A percentile compares a stretch with the other conserved stretches of the same genome.
phyloP scores from a whole-genome alignment of 768 basidiomycete species.

The Omphalotus guepiniiformis region DNA sequence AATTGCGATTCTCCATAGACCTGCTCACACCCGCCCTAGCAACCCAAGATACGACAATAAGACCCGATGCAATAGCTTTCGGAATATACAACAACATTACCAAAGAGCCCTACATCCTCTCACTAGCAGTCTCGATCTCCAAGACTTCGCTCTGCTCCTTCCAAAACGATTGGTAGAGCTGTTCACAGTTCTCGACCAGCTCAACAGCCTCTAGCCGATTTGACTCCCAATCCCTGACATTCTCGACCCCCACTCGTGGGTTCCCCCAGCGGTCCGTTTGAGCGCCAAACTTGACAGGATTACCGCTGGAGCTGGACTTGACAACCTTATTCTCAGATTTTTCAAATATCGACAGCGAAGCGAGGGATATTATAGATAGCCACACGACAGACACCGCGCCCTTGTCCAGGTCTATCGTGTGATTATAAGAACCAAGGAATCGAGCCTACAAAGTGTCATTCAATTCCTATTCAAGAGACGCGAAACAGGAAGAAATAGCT shows the following conservation, averaged over 20 bases:
- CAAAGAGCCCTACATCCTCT: too few relatives aligned
- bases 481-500: constrained; percentile 19
- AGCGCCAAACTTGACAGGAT: constrained; percentile 50
- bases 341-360: constrained; percentile 37
- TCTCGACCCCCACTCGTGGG: constrained; percentile 44
- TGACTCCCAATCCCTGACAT: constrained; percentile 48
- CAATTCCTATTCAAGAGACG: neutral
- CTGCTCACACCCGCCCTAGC: too few relatives aligned
- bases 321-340: neutral
- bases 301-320: neutral
- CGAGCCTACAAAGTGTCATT: constrained; percentile 47
- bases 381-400: constrained; percentile 67
- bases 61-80: too few relatives aligned
- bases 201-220: constrained; percentile 40
- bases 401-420: constrained; percentile 57
- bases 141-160: too few relatives aligned
- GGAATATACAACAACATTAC: too few relatives aligned
- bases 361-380: constrained; percentile 55
- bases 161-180: constrained; percentile 45
- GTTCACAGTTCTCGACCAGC: constrained; percentile 55
- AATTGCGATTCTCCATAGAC: too few relatives aligned
- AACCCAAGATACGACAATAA: too few relatives aligned
- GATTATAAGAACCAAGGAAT: constrained; percentile 60
- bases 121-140: too few relatives aligned
- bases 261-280: constrained; percentile 54